Evolutionary conservation across 2,329 filamentous ascomycete species (phyloP), one percentile per base, ranked within the genome.

Genomic region (Xylariaceae sp.): DNA sequence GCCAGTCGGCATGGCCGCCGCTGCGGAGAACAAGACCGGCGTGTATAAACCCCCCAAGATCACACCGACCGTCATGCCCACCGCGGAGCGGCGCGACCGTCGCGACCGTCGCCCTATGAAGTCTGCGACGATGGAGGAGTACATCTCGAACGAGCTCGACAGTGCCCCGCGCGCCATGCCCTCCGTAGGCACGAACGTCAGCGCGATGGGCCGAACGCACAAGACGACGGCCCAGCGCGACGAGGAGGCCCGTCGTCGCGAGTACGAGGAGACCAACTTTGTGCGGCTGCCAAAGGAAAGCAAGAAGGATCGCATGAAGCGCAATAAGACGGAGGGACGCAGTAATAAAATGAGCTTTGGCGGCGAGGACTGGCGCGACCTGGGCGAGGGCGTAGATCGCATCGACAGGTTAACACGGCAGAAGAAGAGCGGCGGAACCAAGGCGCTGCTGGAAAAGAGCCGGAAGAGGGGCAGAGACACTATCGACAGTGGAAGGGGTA

Each of bases 251-350:
- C 90, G 95, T 67, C 75, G 87, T 41, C 78, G 78, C 44, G 79
- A 86, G 36, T 98, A 96, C 67, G 93, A 98, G 71, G 93, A 98
- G 68, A 78, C 74, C 53, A 95, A 98, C 68, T 91, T 96, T 58
- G 81, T 88, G 13, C 87, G 93, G 53, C 71, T 98, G 55, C 89
- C 91, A 11, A 84, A 82, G 56, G 79, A 87, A 64, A 87, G 81
- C 67, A 97, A 95, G 75, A 95, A 95, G 69, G 89, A 95, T 4
- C 69, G 72, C 44, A 76, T 80, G 36, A 84, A 86, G 69, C 81
- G 78, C 62, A 66, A 64, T 33, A 74, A 77, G 60, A 69, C 70
- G 22, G 69, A 70, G 31, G 69, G 69, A 9, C 63, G 69, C 51
- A 67, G 63, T 50, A 61, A 69, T 56, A 66, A 82, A 73, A 64